These are phyloP conservation scores for Leishmania major DNA, from an alignment of 208 protist genomes.

Conservation along the genomic window DNA sequence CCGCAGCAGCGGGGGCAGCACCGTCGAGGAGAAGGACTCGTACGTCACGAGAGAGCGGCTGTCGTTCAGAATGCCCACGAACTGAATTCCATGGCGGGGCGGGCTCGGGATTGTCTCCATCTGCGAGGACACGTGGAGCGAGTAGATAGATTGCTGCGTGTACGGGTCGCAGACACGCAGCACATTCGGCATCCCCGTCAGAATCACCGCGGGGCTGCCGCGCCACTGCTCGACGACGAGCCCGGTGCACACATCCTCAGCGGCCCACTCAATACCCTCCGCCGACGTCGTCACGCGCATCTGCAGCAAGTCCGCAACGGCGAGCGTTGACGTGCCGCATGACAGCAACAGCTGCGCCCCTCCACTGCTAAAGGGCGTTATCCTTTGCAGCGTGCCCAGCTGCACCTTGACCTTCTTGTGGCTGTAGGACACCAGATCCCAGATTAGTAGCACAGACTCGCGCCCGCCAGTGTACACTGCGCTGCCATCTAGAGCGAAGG, in stretches of 20 bases:
- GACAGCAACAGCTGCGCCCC: constrained; percentile 63
- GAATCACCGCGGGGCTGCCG: constrained; percentile 72
- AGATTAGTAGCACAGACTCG: constrained; percentile 75
- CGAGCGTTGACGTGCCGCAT: constrained; percentile 71
- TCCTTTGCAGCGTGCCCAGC: constrained; percentile 41
- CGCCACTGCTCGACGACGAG: constrained; percentile 78
- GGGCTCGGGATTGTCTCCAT: constrained; percentile 78
- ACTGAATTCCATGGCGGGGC: constrained; percentile 79
- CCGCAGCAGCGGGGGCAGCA: constrained; percentile 68
- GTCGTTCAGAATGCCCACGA: constrained; percentile 69
- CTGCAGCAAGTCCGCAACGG: constrained; percentile 66
- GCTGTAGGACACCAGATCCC: constrained; percentile 64
- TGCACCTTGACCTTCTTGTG: constrained; percentile 33
- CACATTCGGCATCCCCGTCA: constrained; percentile 81
- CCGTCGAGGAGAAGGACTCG: constrained; percentile 65
- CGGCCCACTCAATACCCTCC: constrained; percentile 86
- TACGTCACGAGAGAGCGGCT: constrained; percentile 80
- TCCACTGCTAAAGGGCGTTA: constrained; percentile 33
- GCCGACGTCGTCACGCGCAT: constrained; percentile 57
- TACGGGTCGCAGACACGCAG: constrained; percentile 85
- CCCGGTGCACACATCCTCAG: constrained; percentile 61
- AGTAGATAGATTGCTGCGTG: constrained; percentile 88
- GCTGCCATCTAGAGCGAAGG: constrained; percentile 75
- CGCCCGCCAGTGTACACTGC: constrained; percentile 74
- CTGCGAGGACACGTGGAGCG: constrained; percentile 86